These are phyloP conservation scores for Hypoxylon cercidicola DNA, from an alignment of 495 filamentous ascomycete species.

Conservation along the genomic window DNA sequence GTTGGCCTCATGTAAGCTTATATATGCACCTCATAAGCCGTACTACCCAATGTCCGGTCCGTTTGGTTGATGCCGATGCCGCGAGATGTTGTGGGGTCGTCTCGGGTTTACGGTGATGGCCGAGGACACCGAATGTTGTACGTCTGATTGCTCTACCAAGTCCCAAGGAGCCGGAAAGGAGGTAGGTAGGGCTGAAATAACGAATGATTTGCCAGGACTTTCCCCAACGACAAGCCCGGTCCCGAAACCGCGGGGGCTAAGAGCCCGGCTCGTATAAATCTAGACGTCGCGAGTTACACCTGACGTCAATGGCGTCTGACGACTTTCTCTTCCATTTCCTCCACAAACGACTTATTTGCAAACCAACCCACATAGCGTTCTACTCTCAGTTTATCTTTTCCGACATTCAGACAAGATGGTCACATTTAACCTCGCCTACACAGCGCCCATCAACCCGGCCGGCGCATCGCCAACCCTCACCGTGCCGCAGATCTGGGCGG, in stretches of 20 bases:
- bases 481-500: constrained; percentile 52
- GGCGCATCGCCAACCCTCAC: constrained; percentile 45
- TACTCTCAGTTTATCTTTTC: too few relatives aligned
- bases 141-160: too few relatives aligned
- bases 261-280: neutral
- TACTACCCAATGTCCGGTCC: too few relatives aligned
- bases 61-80: too few relatives aligned
- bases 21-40: neutral
- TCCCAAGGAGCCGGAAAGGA: too few relatives aligned
- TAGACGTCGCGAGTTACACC: neutral
- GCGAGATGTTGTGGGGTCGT: too few relatives aligned
- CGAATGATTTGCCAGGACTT: neutral
- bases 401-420: constrained; percentile 50
- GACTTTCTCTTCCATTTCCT: neutral
- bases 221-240: constrained; percentile 1
- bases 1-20: neutral
- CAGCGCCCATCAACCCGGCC: constrained; percentile 53
- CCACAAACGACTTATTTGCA: too few relatives aligned
- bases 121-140: too few relatives aligned
- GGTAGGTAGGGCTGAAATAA: too few relatives aligned
- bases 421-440: constrained; percentile 54
- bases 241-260: neutral
- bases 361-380: too few relatives aligned
- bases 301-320: constrained; percentile 2
- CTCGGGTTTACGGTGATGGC: too few relatives aligned